Evolutionary conservation across 805 yeast species (phyloP).

Genomic region (Barnettozyma salicaria): DNA sequence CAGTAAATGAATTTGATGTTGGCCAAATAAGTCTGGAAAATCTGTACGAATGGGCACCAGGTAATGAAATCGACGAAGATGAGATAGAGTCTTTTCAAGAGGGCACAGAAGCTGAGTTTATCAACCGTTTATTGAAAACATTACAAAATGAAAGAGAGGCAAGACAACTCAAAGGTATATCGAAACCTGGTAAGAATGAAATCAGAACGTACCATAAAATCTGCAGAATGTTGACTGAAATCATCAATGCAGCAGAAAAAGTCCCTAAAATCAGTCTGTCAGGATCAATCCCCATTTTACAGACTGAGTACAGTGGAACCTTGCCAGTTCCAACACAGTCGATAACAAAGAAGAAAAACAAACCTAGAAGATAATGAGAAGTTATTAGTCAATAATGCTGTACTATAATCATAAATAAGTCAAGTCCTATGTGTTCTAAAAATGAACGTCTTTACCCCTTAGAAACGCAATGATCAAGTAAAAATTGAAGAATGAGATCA

Average conservation of each 20-base stretch:
- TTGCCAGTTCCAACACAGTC: constrained; percentile 54
- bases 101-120: constrained; percentile 36
- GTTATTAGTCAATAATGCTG: background rate
- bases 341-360: constrained; percentile 17
- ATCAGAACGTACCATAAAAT: constrained; percentile 36
- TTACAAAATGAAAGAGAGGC: constrained; percentile 45
- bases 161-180: constrained; percentile 32
- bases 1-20: no score
- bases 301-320: constrained; percentile 69
- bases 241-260: constrained; percentile 33
- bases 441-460: constrained; percentile 35
- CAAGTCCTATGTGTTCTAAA: background rate
- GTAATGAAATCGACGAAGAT: constrained; percentile 42
- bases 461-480: constrained; percentile 50
- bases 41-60: constrained; percentile 46
- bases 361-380: constrained; percentile 19
- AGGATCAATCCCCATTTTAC: constrained; percentile 57
- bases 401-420: background rate
- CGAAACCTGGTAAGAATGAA: constrained; percentile 40
- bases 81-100: constrained; percentile 42
- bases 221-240: constrained; percentile 40
- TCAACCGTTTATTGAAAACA: constrained; percentile 41
- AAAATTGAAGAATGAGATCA: constrained; percentile 62
- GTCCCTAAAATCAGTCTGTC: constrained; percentile 29
- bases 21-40: constrained; percentile 32